A percentile compares a stretch with the other conserved stretches of the same genome.
phyloP scores from a whole-genome alignment of 177 flowering plant genomes.

The Vitis hybrid region DNA sequence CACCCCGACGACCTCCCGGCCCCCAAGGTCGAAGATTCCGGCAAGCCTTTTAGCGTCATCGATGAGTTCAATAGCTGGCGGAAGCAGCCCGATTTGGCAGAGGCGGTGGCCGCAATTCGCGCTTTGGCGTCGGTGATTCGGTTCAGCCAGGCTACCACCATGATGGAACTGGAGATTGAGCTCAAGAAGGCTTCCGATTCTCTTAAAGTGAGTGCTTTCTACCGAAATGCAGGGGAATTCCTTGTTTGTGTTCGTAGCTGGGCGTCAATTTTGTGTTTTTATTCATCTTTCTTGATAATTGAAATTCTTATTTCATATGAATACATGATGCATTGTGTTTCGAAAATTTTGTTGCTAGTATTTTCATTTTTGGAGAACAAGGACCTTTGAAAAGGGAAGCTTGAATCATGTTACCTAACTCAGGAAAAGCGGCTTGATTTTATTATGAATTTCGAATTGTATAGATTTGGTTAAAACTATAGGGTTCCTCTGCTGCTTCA shows the following conservation, averaged over 20 bases:
- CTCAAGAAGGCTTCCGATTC: slow-evolving; percentile 92
- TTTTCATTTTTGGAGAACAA: no score
- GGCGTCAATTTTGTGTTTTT: not conserved
- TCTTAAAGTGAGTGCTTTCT: slow-evolving; percentile 55
- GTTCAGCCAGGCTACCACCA: slow-evolving; percentile 78
- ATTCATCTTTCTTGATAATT: not conserved
- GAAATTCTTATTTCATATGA: no score
- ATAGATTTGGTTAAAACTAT: no score
- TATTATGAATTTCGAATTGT: no score
- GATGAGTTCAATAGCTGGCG: slow-evolving; percentile 93
- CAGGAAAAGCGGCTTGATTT: no score
- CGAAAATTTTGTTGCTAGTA: no score
- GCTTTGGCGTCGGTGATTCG: slow-evolving; percentile 88
- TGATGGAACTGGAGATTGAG: slow-evolving; percentile 98
- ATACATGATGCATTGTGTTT: no score
- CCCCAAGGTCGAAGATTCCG: slow-evolving; percentile 9
- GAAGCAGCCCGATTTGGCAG: slow-evolving; percentile 94
- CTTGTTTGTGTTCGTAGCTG: not conserved
- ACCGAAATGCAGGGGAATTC: no score
- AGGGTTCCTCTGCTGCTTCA: no score
- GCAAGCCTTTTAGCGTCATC: slow-evolving; percentile 63
- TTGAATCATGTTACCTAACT: no score
- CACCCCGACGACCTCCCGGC: slow-evolving; percentile 7
- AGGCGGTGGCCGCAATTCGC: slow-evolving; percentile 98
- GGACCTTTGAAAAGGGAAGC: no score